Base-by-base conservation (phyloP, 192 early-diverging fungal genomes). In the Backusella tarrabulga region DNA sequence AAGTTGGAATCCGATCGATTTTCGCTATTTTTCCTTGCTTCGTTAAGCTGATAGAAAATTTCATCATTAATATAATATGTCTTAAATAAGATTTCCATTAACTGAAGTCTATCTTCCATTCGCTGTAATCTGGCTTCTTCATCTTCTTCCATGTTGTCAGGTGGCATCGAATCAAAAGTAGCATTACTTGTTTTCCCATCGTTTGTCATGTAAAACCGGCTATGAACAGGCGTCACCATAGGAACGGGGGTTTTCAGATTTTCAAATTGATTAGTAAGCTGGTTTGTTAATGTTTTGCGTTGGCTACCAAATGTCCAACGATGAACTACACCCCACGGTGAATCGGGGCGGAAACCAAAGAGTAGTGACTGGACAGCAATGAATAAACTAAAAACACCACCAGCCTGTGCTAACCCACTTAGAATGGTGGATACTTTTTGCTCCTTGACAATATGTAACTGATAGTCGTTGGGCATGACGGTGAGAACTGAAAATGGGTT, bases 271-370 rank as follows among this genome's bases (percentile, higher is more conserved):
- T 60, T 63, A 38, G 36, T 21, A 14, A 74, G 56, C 14, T 56
- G 21, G 21, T 23, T 23, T 17, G 50, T 41, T 5, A 74, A 11
- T 63, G 41, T 66, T 23, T 17, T 40, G 19, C 36, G 32, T 8
- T 63, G 34, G 14, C 0, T 66, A 36, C 73, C 73, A 66, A 74
- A 74, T 11, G 73, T 36, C 52, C 52, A 74, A 3, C 60, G 54
- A 41, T 74, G 73, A 11, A 74, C 73, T 5, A 74, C 35, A 12
- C 73, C 73, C 73, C 73, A 74, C 6, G 73, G 73, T 2, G 73
- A 74, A 14, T 56, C 23, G 21, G 73, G 73, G 29, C 73, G 73
- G 36, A 74, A 74, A 17, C 73, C 73, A 66, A 74, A 74, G 1
- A 74, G 56, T 11, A 74, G 15, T 1, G 56, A 15, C 19, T 74